These are phyloP conservation scores for Lecanoromycetidae sp. DNA, from an alignment of 2,329 filamentous ascomycete genomes.

Conservation along the genomic window DNA sequence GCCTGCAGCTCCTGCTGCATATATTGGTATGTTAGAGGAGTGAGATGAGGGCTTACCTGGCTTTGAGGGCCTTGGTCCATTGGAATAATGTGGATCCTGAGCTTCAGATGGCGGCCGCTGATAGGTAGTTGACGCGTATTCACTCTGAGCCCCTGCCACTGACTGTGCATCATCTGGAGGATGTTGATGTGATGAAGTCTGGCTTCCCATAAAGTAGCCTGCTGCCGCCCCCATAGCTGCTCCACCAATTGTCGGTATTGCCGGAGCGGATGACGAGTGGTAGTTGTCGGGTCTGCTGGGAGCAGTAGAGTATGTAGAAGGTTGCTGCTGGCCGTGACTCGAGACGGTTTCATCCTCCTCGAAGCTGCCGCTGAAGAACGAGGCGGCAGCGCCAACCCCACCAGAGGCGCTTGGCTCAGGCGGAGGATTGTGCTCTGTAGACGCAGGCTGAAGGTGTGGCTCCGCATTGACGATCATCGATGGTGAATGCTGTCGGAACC, in stretches of 20 bases:
- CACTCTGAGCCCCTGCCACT: not conserved
- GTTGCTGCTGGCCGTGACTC: constrained; percentile 3
- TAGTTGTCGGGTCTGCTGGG: constrained; percentile 10
- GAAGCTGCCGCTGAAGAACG: constrained; percentile 34
- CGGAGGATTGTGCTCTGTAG: constrained; percentile 39
- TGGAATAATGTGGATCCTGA: not conserved
- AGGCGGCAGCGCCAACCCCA: constrained; percentile 42
- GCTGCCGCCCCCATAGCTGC: constrained; percentile 31
- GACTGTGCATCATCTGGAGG: constrained; percentile 18
- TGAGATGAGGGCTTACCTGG: constrained; percentile 34
- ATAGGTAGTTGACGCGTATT: not conserved
- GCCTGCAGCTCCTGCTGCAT: constrained; percentile 36
- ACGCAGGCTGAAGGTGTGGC: constrained; percentile 45
- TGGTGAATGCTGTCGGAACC: constrained; percentile 42
- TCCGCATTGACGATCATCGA: constrained; percentile 43
- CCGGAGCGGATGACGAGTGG: constrained; percentile 21
- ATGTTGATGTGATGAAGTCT: constrained; percentile 24
- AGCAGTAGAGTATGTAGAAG: constrained; percentile 13
- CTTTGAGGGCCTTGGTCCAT: constrained; percentile 22
- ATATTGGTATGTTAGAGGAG: constrained; percentile 32
- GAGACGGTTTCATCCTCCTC: constrained; percentile 9
- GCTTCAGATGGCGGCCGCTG: constrained; percentile 7
- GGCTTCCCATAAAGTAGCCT: constrained; percentile 30
- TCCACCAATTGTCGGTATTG: constrained; percentile 25
- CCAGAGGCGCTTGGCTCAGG: constrained; percentile 45